Evolutionary conservation across 495 filamentous ascomycete genomes (phyloP), one percentile per base, ranked within the genome.

Genomic region (Xylaria venustula): DNA sequence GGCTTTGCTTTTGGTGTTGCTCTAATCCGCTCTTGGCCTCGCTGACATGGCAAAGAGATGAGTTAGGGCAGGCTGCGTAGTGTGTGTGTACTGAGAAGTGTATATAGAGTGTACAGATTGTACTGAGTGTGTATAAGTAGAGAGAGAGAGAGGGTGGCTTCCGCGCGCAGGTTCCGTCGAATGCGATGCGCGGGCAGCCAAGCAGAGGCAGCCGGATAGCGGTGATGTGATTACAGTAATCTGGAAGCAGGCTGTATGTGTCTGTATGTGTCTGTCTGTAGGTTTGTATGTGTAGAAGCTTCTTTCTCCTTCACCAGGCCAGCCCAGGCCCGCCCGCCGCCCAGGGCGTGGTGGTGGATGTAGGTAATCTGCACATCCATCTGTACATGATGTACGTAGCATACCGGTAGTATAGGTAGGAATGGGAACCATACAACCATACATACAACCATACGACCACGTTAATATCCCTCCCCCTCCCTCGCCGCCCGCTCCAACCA

Each of bases 1-100:
- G 58, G 50, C 49, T 47, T 54, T 61, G 40, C 58, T 54, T 54
- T 61, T 61, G 37, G 58, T 30, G 50, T 54, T 40, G 50, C 49
- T 61, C 58, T 26, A 47, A 47, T 17, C 58, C 49, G 3, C 41
- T 61, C 58, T 54, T 11, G 58, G 50, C 30, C 19, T 25, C 40
- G 47, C 22, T 54, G 58, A 61, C 50, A 37, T 42, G 48, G 22
- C 44, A 58, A 34, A 58, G 26, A 40, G 3, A 40, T 40, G 37
- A 40, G 37, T 40, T 26, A 26, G 8, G 9, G n/a, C 37, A 30
- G 30, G 30, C 5, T 34, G 11, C 30, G 30, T 34, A 5, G 30
- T 34, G 30, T n/a, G n/a, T n/a, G n/a, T n/a, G n/a, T n/a, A n/a
- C n/a, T n/a, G n/a, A n/a, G n/a, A n/a, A n/a, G n/a, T n/a, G n/a